Evolutionary conservation across 106 monocot genomes (phyloP), one percentile per base, ranked within the genome.

Genomic region (Vanilla planifolia): DNA sequence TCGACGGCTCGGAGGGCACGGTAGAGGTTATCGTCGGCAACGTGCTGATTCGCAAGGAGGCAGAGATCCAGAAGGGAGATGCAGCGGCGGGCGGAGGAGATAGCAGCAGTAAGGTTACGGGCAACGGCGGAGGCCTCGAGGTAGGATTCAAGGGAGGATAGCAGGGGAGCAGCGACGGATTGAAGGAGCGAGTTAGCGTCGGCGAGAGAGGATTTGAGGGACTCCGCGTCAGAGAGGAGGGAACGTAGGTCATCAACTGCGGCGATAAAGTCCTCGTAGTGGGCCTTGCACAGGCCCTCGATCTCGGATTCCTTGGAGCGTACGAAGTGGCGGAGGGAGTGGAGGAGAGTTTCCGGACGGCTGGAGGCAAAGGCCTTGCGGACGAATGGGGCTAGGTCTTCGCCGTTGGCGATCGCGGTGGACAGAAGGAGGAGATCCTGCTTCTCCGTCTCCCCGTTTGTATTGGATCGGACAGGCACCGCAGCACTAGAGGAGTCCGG

Each of bases 161-260:
- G 81, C 9, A 98, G 81, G 3, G 96, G 96, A 1, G 47, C 36
- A 24, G 76, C 91, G 9, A 75, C 76, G 60, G 96, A 84, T 65
- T 77, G 90, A 48, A 98, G 87, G 51, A 62, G 51, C 28, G 71
- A 28, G 70, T 98, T 79, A 70, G 91, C 78, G 40, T 79, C 84
- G 43, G 80, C 79, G 73, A 98, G 80, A 55, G 96, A 79, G 57
- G 81, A 76, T 66, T 98, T 98, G 72, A 98, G 81, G 64, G 84
- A 73, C 32, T 98, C 91, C 41, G 74, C 91, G 13, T 86, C 91
- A 44, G 90, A 81, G 55, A 98, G 91, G 27, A 98, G 87, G 55
- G 96, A 98, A 19, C 96, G 83, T 68, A 98, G 87, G 72, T 98
- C 91, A 64, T 98, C 96, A 55, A 98, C 96, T 41, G 96, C 96